Conservation (phyloP, 352 stramenopile genomes). For the Thraustotheca clavata region DNA sequence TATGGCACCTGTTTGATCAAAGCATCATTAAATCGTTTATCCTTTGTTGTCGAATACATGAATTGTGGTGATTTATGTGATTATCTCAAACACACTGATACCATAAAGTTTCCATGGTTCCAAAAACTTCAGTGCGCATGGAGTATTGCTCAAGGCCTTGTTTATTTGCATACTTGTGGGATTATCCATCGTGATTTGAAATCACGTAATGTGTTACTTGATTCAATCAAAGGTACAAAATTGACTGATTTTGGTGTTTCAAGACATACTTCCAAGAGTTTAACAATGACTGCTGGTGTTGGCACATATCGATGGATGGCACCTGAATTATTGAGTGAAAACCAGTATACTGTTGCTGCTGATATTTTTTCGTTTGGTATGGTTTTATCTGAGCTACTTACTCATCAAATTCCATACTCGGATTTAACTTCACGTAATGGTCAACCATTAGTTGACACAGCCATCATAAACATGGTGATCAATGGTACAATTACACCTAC, state of each 20-base stretch:
- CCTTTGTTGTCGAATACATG: conserved; percentile 10
- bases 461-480: conserved; percentile 19
- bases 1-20: not conserved
- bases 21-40: not conserved
- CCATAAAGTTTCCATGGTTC: conserved; percentile 5
- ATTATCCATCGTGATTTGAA: conserved; percentile 18
- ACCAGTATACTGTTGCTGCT: conserved; percentile 19
- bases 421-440: conserved; percentile 2
- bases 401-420: conserved; percentile 13
- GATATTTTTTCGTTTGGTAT: conserved; percentile 21
- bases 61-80: conserved; percentile 7
- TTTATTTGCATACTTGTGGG: not conserved
- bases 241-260: conserved; percentile 15
- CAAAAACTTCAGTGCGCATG: conserved; percentile 14
- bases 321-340: conserved; percentile 17
- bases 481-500: not conserved
- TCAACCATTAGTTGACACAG: conserved; percentile 16
- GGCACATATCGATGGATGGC: conserved; percentile 19
- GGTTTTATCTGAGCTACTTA: conserved; percentile 3
- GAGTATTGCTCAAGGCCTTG: conserved; percentile 7
- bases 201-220: conserved; percentile 9
- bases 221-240: conserved; percentile 10
- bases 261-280: not conserved
- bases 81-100: not conserved
- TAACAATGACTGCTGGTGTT: conserved; percentile 17